phyloP scores from a whole-genome alignment of 2,329 filamentous ascomycete species.

The Didymellaceae sp. region DNA sequence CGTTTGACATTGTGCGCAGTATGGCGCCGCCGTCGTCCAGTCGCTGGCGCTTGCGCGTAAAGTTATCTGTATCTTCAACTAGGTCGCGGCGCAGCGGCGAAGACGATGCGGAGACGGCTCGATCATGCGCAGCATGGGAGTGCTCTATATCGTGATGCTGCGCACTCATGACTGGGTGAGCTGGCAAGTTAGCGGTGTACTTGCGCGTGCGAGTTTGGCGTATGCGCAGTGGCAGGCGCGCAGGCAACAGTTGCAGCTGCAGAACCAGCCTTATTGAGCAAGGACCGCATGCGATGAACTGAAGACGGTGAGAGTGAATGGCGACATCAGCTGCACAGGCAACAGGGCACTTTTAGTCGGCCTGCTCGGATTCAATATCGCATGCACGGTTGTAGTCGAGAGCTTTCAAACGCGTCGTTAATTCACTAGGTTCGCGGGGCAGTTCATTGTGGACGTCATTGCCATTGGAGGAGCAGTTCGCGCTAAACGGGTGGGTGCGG shows the following conservation, averaged over 20 bases:
- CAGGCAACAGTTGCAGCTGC: conserved; percentile 32
- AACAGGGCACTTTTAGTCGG: conserved; percentile 2
- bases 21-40: conserved; percentile 48
- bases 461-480: conserved; percentile 8
- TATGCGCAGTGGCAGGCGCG: conserved; percentile 24
- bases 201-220: conserved; percentile 25
- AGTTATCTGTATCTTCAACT: conserved; percentile 54
- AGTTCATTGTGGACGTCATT: conserved; percentile 11
- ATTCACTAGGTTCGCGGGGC: conserved; percentile 17
- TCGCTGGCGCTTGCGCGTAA: conserved; percentile 55
- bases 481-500: neutral
- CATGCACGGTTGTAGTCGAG: conserved; percentile 82
- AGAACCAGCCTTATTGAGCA: conserved; percentile 33
- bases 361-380: conserved; percentile 41
- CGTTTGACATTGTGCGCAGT: conserved; percentile 40
- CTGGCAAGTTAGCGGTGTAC: conserved; percentile 16
- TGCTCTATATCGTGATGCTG: conserved; percentile 44
- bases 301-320: conserved; percentile 20
- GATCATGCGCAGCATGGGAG: conserved; percentile 40
- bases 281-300: conserved; percentile 29
- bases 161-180: conserved; percentile 42
- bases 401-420: conserved; percentile 55
- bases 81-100: conserved; percentile 51
- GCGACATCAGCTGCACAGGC: conserved; percentile 37
- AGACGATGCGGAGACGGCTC: conserved; percentile 31